These are phyloP conservation scores for Solanum medicagineum DNA, from an alignment of 257 asterid genomes.

Conservation along the genomic window DNA sequence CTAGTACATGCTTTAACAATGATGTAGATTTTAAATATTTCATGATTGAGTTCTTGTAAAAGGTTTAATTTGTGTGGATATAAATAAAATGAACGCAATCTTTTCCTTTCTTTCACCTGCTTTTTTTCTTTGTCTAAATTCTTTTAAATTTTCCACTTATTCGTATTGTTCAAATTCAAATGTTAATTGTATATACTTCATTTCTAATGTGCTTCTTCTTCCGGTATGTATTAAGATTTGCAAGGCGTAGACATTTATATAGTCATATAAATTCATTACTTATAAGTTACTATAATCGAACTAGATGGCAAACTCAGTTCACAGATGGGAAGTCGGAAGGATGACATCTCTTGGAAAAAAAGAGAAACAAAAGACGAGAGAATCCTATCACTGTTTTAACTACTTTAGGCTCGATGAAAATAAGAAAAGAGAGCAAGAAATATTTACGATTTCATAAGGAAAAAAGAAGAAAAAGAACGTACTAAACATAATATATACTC, in stretches of 20 bases:
- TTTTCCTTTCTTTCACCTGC: neutral
- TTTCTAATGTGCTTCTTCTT: neutral
- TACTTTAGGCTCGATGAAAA: too few relatives aligned
- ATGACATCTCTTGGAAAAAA: too few relatives aligned
- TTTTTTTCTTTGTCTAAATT: neutral
- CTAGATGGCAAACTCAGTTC: too few relatives aligned
- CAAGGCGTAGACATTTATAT: neutral
- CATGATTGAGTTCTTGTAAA: neutral
- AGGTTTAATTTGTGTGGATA: neutral
- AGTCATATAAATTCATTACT: neutral
- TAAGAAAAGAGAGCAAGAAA: too few relatives aligned
- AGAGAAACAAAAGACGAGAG: too few relatives aligned
- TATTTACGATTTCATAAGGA: too few relatives aligned
- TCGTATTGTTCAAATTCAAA: neutral
- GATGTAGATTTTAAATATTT: neutral
- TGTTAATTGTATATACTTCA: neutral
- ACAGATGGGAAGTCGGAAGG: too few relatives aligned
- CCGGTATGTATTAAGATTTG: neutral
- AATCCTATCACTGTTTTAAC: too few relatives aligned
- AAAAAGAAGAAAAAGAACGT: too few relatives aligned
- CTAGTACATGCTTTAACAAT: neutral
- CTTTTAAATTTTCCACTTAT: neutral
- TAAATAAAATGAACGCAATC: neutral
- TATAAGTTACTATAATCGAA: too few relatives aligned
- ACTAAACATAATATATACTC: too few relatives aligned